Percentiles rank a stretch among this genome's conserved stretches.
Conservation (phyloP, 495 filamentous ascomycete species). For the Daldinia caldariorum region DNA sequence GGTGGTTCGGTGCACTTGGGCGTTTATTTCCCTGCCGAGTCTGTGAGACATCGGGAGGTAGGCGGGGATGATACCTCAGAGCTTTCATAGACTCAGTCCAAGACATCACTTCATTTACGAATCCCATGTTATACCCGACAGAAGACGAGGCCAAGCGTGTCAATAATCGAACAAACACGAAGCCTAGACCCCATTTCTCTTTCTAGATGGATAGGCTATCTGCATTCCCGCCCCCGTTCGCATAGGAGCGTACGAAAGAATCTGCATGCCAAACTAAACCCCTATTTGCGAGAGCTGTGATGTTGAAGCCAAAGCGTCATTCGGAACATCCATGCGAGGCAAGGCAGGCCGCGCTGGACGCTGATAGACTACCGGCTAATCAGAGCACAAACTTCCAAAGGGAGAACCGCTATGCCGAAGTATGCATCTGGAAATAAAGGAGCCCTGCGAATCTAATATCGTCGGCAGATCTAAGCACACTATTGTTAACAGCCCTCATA, state of each 20-base stretch:
- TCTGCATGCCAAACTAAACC: not conserved
- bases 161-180: not conserved
- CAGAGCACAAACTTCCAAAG: not conserved
- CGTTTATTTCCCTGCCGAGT: not conserved
- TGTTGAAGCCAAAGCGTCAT: not conserved
- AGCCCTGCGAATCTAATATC: constrained; percentile 3
- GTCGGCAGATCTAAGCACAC: constrained; percentile 18
- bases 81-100: not conserved
- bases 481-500: constrained; percentile 6
- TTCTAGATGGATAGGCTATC: not conserved
- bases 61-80: not conserved
- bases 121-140: not conserved
- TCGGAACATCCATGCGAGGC: not conserved
- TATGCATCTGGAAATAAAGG: constrained; percentile 3
- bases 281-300: not conserved
- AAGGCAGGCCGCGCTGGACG: not conserved
- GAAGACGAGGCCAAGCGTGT: not conserved
- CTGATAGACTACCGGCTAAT: constrained; percentile 6
- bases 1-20: not conserved
- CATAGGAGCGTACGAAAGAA: not conserved
- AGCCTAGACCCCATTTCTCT: not conserved
- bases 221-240: not conserved
- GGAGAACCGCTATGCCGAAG: constrained; percentile 12
- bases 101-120: not conserved
- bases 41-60: not conserved